Evolutionary conservation across 805 yeast genomes (phyloP).

Genomic region (Nakazawaea molendinolei): DNA sequence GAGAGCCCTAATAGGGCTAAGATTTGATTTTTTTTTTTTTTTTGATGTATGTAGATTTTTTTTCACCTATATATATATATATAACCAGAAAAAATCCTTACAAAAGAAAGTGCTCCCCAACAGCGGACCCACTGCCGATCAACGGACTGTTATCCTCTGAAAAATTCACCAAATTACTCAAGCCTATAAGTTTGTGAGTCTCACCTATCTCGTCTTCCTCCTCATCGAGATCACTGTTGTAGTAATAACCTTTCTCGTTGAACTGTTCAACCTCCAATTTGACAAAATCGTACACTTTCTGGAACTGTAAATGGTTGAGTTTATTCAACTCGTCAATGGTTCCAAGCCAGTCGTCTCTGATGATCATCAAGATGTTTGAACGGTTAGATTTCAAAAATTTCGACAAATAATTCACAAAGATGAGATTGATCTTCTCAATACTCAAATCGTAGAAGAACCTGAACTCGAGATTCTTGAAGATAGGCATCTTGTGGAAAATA

Average conservation of each 20-base stretch:
- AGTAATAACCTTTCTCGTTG: conserved; percentile 15
- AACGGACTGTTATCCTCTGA: conserved; percentile 15
- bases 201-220: conserved; percentile 7
- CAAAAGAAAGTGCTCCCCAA: conserved; percentile 2
- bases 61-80: too few species aligned
- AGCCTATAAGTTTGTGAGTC: conserved; percentile 18
- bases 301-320: conserved; percentile 22
- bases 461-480: conserved; percentile 51
- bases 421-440: conserved; percentile 26
- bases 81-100: too few species aligned
- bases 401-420: conserved; percentile 19
- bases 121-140: conserved; percentile 8
- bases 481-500: conserved; percentile 58
- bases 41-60: too few species aligned
- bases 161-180: conserved; percentile 17
- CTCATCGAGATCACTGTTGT: conserved; percentile 3
- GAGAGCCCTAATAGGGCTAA: too few species aligned
- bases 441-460: conserved; percentile 34
- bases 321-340: conserved; percentile 23
- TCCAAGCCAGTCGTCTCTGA: conserved; percentile 26
- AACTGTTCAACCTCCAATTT: conserved; percentile 22
- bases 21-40: too few species aligned
- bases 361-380: conserved; percentile 25
- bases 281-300: conserved; percentile 19
- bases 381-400: conserved; percentile 24